Evolutionary conservation across 2,329 filamentous ascomycete species (phyloP), one percentile per base, ranked within the genome.

Genomic region (Trichoderma cornu-damae): DNA sequence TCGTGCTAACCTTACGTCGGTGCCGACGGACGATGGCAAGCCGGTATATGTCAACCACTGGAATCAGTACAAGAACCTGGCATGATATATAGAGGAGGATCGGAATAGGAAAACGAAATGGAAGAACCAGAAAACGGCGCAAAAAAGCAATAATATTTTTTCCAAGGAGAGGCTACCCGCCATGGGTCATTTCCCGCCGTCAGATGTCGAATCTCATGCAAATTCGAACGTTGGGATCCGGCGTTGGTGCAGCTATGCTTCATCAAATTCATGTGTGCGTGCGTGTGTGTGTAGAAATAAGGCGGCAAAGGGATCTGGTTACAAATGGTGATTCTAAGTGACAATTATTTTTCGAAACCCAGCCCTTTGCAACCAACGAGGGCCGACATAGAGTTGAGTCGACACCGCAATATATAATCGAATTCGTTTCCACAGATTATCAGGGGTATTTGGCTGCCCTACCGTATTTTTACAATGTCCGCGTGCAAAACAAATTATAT

Each of bases 21-120:
- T 69, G 14, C 58, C 62, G n/a, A 61, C 62, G n/a, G 66, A 70
- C 52, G 64, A 56, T 57, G 68, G 64, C 43, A 67, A 60, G 46
- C 67, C 61, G 43, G 57, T 63, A 14, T 72, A 72, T 57, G 66
- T 73, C 50, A 73, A 73, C 55, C 69, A 73, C 51, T 73, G 71
- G 71, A 69, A 70, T 54, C 68, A 72, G 52, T 73, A 60, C 6
- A 59, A 59, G 43, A 30, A 6, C 7, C 40, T 58, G 2, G 59
- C 48, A 28, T 16, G 11, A 51, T n/a, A 37, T 3, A 9, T n/a
- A 16, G 30, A 18, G 11, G 16, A 20, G 30, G 38, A 11, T 18
- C 20, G 4, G n/a, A 24, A 8, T n/a, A n/a, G 6, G 12, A 2
- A 11, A 7, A 20, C 43, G 20, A 30, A 9, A 9, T 6, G 14